phyloP scores from a whole-genome alignment of 371 early-diverging fungal species.

The Mortierella sp. region DNA sequence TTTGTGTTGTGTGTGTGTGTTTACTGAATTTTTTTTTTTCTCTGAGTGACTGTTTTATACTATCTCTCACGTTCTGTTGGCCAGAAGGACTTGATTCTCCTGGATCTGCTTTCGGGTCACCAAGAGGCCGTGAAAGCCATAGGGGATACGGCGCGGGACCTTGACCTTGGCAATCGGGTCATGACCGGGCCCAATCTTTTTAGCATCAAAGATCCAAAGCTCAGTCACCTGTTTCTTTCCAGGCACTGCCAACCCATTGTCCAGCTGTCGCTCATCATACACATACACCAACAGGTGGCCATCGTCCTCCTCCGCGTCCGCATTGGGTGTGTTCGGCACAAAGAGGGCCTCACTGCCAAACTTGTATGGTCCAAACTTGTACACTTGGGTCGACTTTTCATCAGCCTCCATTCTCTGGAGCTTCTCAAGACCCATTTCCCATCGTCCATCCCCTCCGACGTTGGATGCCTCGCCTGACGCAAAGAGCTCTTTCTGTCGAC shows the following conservation, averaged over 20 bases:
- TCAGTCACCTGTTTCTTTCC: not conserved
- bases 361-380: slow-evolving; percentile 12
- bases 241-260: slow-evolving; percentile 5
- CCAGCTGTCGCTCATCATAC: slow-evolving; percentile 40
- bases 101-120: not conserved
- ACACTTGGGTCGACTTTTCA: slow-evolving; percentile 3
- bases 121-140: not conserved
- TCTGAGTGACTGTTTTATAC: too few relatives aligned
- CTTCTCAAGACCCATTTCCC: slow-evolving; percentile 31
- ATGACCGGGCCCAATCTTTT: not conserved
- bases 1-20: too few relatives aligned
- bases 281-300: slow-evolving; percentile 39
- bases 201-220: slow-evolving; percentile 1
- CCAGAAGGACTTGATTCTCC: not conserved
- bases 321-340: slow-evolving; percentile 21
- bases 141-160: not conserved
- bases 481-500: too few relatives aligned
- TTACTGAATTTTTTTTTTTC: too few relatives aligned
- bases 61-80: not conserved
- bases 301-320: slow-evolving; percentile 40
- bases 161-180: not conserved
- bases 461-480: not conserved
- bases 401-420: slow-evolving; percentile 11
- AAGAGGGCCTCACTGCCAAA: slow-evolving; percentile 32
- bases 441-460: slow-evolving; percentile 24